Base-by-base conservation (phyloP, 257 asterid genomes). In the Salvia rosmarinus region DNA sequence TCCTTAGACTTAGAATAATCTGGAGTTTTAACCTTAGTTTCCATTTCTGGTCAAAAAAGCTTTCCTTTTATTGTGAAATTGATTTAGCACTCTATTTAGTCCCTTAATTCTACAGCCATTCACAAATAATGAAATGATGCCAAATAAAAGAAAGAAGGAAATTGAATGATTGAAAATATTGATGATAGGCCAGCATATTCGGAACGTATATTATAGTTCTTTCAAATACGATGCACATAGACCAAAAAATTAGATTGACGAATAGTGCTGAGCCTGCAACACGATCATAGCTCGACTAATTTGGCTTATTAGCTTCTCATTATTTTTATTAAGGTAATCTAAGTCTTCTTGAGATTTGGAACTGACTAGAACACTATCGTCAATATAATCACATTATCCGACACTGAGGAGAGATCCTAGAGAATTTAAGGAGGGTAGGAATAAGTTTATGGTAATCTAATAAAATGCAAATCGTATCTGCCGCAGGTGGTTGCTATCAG, bases 401-500 rank as follows among this genome's bases (percentile, higher is more conserved):
- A n/a, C 56, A 62, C 37, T 12, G 2, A 34, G 52, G 35, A 37
- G 13, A 39, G 71, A 37, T 51, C 63, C 32, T 51, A 23, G 46
- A 23, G 23, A 62, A 50, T 37, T 50, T 46, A 3, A 13, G 71
- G 60, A 9, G 44, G 44, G 55, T 46, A 7, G 16, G 23, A 39
- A 51, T 62, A 49, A 11, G 20, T 54, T 19, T 34, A 54, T 21
- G 9, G 19, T 21, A 69, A 16, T 51, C 25, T 39, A 68, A 65
- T 71, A 72, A 25, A 63, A 55, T 64, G 32, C 64, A 17, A 62
- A 59, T 61, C 55, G 65, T 76, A 81, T 73, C 43, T 74, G 75
- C 50, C 43, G 62, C 92, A 93, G 98, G 91, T 93, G 69, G 96
- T 93, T 76, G 96, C 98, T 57, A 93, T 89, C 73, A 82, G 98